Evolutionary conservation across 2,329 filamentous ascomycete species (phyloP).

Genomic region (Fusarium agapanthi): DNA sequence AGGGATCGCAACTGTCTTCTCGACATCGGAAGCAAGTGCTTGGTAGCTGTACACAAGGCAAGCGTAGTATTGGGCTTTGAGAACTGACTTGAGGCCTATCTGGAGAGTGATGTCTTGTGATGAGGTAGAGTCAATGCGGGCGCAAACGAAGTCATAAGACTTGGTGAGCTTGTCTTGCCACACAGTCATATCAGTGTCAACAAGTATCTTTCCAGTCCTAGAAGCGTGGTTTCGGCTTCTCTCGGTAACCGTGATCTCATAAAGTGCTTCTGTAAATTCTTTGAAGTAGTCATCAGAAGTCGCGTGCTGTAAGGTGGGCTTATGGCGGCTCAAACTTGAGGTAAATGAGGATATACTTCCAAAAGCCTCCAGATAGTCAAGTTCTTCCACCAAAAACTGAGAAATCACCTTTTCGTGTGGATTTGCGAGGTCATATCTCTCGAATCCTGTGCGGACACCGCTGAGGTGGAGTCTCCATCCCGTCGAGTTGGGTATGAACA

Average conservation of each 20-base stretch:
- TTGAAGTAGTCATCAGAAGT: not conserved
- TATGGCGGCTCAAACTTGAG: not conserved
- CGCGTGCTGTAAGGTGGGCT: not conserved
- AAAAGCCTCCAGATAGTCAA: not conserved
- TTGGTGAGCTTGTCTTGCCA: not conserved
- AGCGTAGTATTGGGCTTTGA: not conserved
- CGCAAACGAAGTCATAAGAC: not conserved
- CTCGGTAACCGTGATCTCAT: not conserved
- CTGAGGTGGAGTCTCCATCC: not conserved
- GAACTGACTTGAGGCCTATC: not conserved
- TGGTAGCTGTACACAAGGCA: not conserved
- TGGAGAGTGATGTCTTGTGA: not conserved
- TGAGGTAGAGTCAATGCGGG: not conserved
- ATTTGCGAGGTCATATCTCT: not conserved
- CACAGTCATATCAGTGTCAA: not conserved
- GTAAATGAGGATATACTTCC: not conserved
- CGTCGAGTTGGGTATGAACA: not conserved
- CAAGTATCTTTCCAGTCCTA: not conserved
- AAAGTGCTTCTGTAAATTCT: not conserved
- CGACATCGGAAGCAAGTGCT: not conserved
- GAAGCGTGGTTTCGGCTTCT: not conserved
- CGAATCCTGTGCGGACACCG: not conserved
- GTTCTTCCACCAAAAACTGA: not conserved
- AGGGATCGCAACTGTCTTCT: not conserved
- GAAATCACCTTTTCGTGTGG: not conserved